Base-by-base conservation (phyloP, 495 filamentous ascomycete genomes). In the Xylaria venustula region DNA sequence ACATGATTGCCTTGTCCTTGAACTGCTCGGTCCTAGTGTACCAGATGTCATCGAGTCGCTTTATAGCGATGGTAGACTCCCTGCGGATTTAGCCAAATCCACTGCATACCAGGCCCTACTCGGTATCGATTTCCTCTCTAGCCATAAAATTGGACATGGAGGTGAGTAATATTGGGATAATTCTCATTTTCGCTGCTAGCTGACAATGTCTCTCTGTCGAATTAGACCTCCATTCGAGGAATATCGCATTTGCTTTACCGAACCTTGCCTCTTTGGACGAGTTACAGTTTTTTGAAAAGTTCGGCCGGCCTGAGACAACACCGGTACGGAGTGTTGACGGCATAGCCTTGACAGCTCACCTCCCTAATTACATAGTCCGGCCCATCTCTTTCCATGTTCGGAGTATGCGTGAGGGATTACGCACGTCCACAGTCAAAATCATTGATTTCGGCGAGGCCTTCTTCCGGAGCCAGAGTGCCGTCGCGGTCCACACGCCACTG, bases 1-100 rank as follows among this genome's bases (percentile, higher is more conserved):
- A 30, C 53, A 55, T 34, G 36, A 45, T 32, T 55, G 53, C 17
- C 53, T 55, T 14, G 53, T 55, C 15, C 37, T 55, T 17, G 53
- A 55, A 32, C 40, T 55, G 15, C 8, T 55, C 23, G 53, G 53
- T 19, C 53, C 53, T 15, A 55, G 40, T 23, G 23, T 55, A 20
- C 23, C 22, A 6, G 53, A 55, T 2, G 23, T 55, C 40, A 34
- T 55, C 11, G 53, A 45, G 17, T 32, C 23, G 1, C 19, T 28
- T 20, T 45, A 15, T 37, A 25, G 41, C n/a, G 53, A 55, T 55
- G 40, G 28, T 20, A 30, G 53, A 23, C 53, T 55, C 37, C 37
- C 53, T 9, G 53, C 53, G 23, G 25, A 46, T 28, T 20, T 32
- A 4, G 53, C 53, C 15, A 44, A 34, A n/a, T 55, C 53, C 14